Conservation (phyloP, 371 early-diverging fungal species). For the Basidiobolus heterosporus region DNA sequence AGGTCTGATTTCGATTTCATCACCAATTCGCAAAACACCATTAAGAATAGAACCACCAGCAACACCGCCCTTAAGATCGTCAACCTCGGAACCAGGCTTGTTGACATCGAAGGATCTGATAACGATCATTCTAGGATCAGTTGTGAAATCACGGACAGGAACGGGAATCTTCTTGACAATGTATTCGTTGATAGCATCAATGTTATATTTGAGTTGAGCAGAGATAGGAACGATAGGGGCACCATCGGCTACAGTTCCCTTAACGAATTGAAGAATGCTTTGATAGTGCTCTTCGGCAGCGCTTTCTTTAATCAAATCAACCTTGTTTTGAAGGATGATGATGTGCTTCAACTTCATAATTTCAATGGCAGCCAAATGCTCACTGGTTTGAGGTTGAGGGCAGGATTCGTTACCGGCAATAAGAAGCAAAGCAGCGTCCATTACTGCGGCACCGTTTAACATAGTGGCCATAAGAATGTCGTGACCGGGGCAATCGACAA, state of each 20-base stretch:
- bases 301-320: slow-evolving; percentile 94
- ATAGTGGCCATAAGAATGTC: slow-evolving; percentile 99
- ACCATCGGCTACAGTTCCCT: slow-evolving; percentile 88
- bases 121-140: slow-evolving; percentile 91
- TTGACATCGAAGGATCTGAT: slow-evolving; percentile 99
- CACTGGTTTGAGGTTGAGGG: slow-evolving; percentile 99
- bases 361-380: slow-evolving; percentile 99
- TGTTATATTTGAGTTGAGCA: slow-evolving; percentile 98
- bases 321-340: slow-evolving; percentile 99
- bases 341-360: slow-evolving; percentile 98
- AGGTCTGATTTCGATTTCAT: slow-evolving; percentile 98
- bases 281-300: slow-evolving; percentile 91
- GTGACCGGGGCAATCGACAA: slow-evolving; percentile 99
- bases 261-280: slow-evolving; percentile 87
- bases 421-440: slow-evolving; percentile 99
- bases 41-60: slow-evolving; percentile 98
- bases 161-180: slow-evolving; percentile 97
- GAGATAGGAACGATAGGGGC: slow-evolving; percentile 99
- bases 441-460: slow-evolving; percentile 99
- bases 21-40: slow-evolving; percentile 92
- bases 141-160: slow-evolving; percentile 86
- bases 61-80: slow-evolving; percentile 97
- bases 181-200: slow-evolving; percentile 98
- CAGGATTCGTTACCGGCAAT: slow-evolving; percentile 99
- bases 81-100: slow-evolving; percentile 96